These are phyloP conservation scores for Anthracocystis panici-leucophaei DNA, from an alignment of 1,284 basidiomycete species.

Conservation along the genomic window DNA sequence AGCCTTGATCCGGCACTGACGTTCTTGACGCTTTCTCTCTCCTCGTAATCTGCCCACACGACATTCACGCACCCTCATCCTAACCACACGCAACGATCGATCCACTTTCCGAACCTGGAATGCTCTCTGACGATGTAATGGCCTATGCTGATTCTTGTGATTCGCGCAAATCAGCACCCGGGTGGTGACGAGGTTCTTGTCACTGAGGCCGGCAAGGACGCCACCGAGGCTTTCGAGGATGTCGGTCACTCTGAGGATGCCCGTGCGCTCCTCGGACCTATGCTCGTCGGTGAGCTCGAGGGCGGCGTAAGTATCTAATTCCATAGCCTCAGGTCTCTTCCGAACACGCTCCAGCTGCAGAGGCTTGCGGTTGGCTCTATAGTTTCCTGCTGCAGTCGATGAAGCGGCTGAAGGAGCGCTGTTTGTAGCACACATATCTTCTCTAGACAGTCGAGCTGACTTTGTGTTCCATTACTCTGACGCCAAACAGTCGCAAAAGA, in stretches of 20 bases:
- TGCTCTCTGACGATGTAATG: neutral
- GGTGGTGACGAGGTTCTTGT: slow-evolving; percentile 97
- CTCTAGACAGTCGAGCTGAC: neutral
- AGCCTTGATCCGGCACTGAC: neutral
- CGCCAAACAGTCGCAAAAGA: slow-evolving; percentile 30
- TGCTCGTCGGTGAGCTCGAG: slow-evolving; percentile 74
- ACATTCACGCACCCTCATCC: neutral
- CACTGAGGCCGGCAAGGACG: slow-evolving; percentile 92
- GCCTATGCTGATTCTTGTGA: neutral
- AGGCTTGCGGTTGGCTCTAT: neutral
- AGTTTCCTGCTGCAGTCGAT: no score
- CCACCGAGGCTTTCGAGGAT: slow-evolving; percentile 98
- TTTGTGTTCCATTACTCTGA: neutral
- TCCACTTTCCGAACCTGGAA: no score
- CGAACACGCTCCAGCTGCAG: no score
- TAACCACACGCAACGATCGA: neutral
- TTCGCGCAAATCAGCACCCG: slow-evolving; percentile 75
- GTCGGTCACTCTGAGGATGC: slow-evolving; percentile 99
- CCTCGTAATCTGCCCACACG: neutral
- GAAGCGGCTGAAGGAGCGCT: neutral
- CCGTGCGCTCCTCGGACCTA: slow-evolving; percentile 81
- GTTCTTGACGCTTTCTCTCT: neutral
- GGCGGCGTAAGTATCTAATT: slow-evolving; percentile 47
- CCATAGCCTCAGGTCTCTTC: neutral
- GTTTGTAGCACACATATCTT: neutral